Conservation (phyloP, 2,329 filamentous ascomycete genomes). For the Dryadomyces sulphureus region DNA sequence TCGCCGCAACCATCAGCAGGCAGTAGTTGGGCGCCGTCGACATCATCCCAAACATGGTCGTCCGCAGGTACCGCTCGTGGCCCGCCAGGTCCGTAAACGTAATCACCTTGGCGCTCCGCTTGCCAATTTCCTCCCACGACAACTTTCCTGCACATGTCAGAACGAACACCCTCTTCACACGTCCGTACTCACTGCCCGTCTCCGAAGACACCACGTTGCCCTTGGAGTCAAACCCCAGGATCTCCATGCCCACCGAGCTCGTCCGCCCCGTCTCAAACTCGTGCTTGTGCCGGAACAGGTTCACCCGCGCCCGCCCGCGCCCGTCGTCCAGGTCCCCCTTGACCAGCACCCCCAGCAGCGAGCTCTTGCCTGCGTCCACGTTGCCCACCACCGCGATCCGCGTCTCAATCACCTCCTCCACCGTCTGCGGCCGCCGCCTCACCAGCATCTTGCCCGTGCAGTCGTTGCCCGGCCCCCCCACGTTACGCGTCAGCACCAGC, state of each 20-base stretch:
- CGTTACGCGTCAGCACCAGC: too few species aligned
- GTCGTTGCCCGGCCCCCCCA: too few species aligned
- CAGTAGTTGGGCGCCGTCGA: slow-evolving; percentile 97
- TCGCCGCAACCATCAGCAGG: slow-evolving; percentile 93
- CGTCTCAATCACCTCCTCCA: slow-evolving; percentile 88
- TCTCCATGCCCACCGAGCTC: slow-evolving; percentile 96
- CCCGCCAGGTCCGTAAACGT: slow-evolving; percentile 91
- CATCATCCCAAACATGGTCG: slow-evolving; percentile 88
- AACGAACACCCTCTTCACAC: background rate
- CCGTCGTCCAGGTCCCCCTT: slow-evolving; percentile 94
- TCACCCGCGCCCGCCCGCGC: slow-evolving; percentile 81
- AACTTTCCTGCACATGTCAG: slow-evolving; percentile 34
- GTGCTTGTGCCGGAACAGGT: slow-evolving; percentile 94
- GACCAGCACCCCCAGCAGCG: slow-evolving; percentile 85
- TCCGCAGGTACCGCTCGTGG: slow-evolving; percentile 88
- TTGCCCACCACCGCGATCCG: slow-evolving; percentile 95
- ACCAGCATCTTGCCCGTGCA: slow-evolving; percentile 80
- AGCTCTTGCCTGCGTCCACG: slow-evolving; percentile 93
- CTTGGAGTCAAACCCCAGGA: slow-evolving; percentile 86
- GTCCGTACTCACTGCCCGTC: slow-evolving; percentile 15
- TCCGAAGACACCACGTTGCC: slow-evolving; percentile 73
- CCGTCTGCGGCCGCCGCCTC: slow-evolving; percentile 53
- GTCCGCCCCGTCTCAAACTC: slow-evolving; percentile 93
- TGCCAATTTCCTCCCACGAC: slow-evolving; percentile 96
- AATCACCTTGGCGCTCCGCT: slow-evolving; percentile 89